Evolutionary conservation across 805 yeast species (phyloP).

Genomic region (Kazachstania taianensis): DNA sequence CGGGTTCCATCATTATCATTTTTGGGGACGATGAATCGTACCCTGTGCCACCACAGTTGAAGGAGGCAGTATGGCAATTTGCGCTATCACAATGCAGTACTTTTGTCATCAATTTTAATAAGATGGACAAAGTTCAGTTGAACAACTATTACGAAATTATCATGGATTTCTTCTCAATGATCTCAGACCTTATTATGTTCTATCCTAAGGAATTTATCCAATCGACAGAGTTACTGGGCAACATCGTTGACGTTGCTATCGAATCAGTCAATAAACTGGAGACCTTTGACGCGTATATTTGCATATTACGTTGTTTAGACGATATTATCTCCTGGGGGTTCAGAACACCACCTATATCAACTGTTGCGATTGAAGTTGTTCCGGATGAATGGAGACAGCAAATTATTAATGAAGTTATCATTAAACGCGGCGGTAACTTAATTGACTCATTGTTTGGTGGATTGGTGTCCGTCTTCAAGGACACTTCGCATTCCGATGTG

Average conservation of each 20-base stretch:
- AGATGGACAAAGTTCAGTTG: slow-evolving; percentile 12
- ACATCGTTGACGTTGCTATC: slow-evolving; percentile 50
- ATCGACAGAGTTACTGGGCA: slow-evolving; percentile 35
- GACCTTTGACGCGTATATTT: slow-evolving; percentile 60
- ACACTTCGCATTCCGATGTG: slow-evolving; percentile 62
- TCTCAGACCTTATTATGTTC: slow-evolving; percentile 66
- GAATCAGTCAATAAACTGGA: slow-evolving; percentile 40
- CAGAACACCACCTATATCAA: slow-evolving; percentile 67
- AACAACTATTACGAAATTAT: slow-evolving; percentile 43
- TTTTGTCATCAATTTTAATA: slow-evolving; percentile 40
- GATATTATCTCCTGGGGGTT: slow-evolving; percentile 83
- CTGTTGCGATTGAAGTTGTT: slow-evolving; percentile 40
- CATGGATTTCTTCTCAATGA: slow-evolving; percentile 80
- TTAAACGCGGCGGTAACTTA: slow-evolving; percentile 46
- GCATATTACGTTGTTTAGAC: slow-evolving; percentile 65
- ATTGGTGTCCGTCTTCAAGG: slow-evolving; percentile 58
- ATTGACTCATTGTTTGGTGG: slow-evolving; percentile 49
- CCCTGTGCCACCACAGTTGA: slow-evolving; percentile 32
- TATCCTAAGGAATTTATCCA: slow-evolving; percentile 34
- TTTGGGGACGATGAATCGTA: slow-evolving; percentile 44
- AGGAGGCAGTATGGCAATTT: slow-evolving; percentile 61
- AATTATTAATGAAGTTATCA: slow-evolving; percentile 37
- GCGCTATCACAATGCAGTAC: slow-evolving; percentile 53
- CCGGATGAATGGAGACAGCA: slow-evolving; percentile 45
- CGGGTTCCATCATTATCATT: slow-evolving; percentile 71